Evolutionary conservation across 805 yeast species (phyloP).

Genomic region (Nakazawaea populi): DNA sequence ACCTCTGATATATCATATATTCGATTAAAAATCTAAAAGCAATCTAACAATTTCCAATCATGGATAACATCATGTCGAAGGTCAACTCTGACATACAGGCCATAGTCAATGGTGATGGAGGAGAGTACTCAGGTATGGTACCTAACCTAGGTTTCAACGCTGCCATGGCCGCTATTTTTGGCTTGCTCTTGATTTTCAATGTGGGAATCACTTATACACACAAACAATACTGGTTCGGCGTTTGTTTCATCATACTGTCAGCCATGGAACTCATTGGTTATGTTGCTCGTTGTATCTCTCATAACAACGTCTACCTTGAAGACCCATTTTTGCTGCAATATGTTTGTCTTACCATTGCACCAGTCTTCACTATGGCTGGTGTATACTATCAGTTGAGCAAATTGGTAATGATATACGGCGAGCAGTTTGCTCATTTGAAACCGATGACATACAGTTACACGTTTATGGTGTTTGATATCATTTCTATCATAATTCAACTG

Average conservation of each 20-base stretch:
- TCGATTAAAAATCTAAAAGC: background rate
- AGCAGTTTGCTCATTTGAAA: conserved; percentile 39
- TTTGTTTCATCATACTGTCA: conserved; percentile 49
- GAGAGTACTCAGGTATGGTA: conserved; percentile 24
- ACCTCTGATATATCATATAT: no score
- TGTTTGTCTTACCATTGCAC: conserved; percentile 67
- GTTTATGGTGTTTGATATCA: conserved; percentile 61
- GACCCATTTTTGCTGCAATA: conserved; percentile 57
- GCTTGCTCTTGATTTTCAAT: conserved; percentile 37
- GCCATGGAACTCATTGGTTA: conserved; percentile 66
- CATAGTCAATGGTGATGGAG: background rate
- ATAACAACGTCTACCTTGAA: conserved; percentile 25
- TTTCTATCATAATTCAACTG: conserved; percentile 63
- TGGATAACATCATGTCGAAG: background rate
- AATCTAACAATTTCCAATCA: background rate
- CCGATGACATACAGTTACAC: conserved; percentile 61
- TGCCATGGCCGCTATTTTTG: conserved; percentile 51
- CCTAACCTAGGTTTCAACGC: conserved; percentile 57
- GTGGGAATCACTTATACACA: conserved; percentile 34
- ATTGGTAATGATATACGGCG: conserved; percentile 56
- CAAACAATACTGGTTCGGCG: conserved; percentile 62
- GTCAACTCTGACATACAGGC: background rate
- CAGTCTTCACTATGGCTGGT: conserved; percentile 82
- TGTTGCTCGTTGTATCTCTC: conserved; percentile 48
- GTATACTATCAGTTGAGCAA: conserved; percentile 69